phyloP scores from a whole-genome alignment of 2,329 filamentous ascomycete species.

The Scedosporium boydii region DNA sequence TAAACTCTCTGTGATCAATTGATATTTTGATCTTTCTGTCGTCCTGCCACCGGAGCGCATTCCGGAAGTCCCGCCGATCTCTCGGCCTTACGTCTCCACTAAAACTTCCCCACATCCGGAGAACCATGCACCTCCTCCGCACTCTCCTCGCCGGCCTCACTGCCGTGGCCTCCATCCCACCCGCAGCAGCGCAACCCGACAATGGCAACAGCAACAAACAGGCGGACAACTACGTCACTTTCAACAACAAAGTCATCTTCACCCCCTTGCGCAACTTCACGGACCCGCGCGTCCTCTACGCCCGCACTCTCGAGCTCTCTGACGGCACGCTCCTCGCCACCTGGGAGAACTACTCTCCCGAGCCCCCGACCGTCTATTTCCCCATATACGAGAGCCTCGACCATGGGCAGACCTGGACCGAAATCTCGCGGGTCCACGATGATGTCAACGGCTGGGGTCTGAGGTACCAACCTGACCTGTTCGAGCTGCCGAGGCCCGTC shows the following conservation, averaged over 20 bases:
- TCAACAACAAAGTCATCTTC: constrained; percentile 25
- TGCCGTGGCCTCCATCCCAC: not conserved
- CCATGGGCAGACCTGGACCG: constrained; percentile 49
- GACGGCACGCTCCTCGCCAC: constrained; percentile 40
- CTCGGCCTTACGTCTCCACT: too few relatives aligned
- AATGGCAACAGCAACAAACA: not conserved
- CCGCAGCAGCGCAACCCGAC: not conserved
- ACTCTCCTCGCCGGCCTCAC: not conserved
- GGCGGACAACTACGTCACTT: constrained; percentile 7
- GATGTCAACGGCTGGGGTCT: constrained; percentile 55
- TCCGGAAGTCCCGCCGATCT: too few relatives aligned
- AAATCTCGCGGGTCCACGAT: constrained; percentile 54
- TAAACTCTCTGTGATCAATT: too few relatives aligned
- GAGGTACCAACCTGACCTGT: constrained; percentile 61
- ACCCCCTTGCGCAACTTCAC: constrained; percentile 33
- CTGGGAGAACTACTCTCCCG: constrained; percentile 47
- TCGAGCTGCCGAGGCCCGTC: constrained; percentile 48
- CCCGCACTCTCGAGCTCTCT: constrained; percentile 31
- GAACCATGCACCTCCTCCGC: not conserved
- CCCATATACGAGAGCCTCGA: constrained; percentile 45
- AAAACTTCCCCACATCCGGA: not conserved
- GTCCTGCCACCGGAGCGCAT: too few relatives aligned
- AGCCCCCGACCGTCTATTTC: constrained; percentile 45
- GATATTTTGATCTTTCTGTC: too few relatives aligned
- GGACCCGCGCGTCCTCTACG: constrained; percentile 32